A percentile compares a stretch with the other conserved stretches of the same genome.
These are phyloP conservation scores for Suhomyces bolitotheri DNA, from an alignment of 1,139 yeast species.

Conservation along the genomic window DNA sequence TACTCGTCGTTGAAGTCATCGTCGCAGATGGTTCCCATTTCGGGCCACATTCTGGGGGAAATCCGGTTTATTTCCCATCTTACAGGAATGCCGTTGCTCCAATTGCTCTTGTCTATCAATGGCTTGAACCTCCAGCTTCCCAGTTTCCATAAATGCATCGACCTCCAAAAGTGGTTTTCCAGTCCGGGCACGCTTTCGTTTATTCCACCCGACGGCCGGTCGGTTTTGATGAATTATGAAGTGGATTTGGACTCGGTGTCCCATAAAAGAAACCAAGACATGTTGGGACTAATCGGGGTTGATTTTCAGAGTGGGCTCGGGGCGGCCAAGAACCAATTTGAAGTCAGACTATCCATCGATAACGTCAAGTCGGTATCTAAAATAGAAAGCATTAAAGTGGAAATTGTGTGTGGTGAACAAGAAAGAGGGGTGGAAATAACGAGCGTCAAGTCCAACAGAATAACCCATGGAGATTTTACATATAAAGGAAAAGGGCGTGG, in stretches of 20 bases:
- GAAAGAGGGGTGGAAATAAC: constrained; percentile 8
- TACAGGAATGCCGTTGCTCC: constrained; percentile 74
- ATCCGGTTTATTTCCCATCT: constrained; percentile 65
- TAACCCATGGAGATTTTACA: constrained; percentile 73
- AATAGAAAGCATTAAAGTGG: constrained; percentile 59
- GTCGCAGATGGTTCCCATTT: constrained; percentile 39
- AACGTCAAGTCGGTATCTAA: constrained; percentile 50
- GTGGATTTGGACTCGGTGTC: constrained; percentile 46
- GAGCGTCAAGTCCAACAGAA: constrained; percentile 52
- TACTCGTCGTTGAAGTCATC: constrained; percentile 20
- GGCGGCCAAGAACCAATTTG: constrained; percentile 66
- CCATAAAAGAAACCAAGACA: constrained; percentile 21
- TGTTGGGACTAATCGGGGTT: constrained; percentile 58
- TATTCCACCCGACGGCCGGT: constrained; percentile 87
- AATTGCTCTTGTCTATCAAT: constrained; percentile 49
- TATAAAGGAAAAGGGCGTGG: constrained; percentile 54
- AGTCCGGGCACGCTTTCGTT: constrained; percentile 53
- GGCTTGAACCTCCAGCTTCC: constrained; percentile 51
- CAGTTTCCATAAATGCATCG: constrained; percentile 60
- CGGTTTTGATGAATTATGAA: constrained; percentile 63
- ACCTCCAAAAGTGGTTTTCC: constrained; percentile 44
- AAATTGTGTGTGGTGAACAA: constrained; percentile 39
- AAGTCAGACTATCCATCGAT: constrained; percentile 59
- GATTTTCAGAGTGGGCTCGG: constrained; percentile 68
- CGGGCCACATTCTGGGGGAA: constrained; percentile 66